Evolutionary conservation across 164 flowering plant genomes (phyloP), one percentile per base, ranked within the genome.

Genomic region (Piper longum): DNA sequence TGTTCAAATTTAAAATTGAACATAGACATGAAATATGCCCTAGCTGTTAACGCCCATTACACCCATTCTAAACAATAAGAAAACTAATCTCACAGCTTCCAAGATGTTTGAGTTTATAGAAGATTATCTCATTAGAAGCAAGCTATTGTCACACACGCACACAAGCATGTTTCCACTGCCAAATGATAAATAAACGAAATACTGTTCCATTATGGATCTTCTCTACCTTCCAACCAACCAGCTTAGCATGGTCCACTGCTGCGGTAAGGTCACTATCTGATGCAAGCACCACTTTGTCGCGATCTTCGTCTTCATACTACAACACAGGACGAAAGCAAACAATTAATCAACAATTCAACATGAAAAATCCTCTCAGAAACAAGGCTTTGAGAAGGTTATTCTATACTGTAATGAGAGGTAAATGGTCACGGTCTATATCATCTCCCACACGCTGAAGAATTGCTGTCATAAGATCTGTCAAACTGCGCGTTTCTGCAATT

Each of bases 291-390:
- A 91, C 93, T 76, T 83, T 87, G 73, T 95, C 99, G 62, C 79
- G 83, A 67, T 95, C 99, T 75, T 91, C 96, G 73, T 95, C 99
- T 78, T 95, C 99, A 73, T 95, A 95, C 99, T 95, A 70, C 69
- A 77, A 26, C 4, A 54, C 36, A 66, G 57, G 44, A 48, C 7
- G 14, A 48, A 48, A 9, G 52, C 14, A 48, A 48, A 14, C 8
- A 48, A 48, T 3, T 48, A 48, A 12, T 48, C 9, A 14, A 48
- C 14, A 14, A 9, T 9, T 9, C 52, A 48, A 9, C 52, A 48
- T 2, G 14, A 9, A 5, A 48, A 14, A 8, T 48, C 11, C 12
- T 48, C 52, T 13, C 9, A 8, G 52, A 6, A 48, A 48, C 52
- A 48, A 48, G 52, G 8, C 52, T 9, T 9, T 9, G 14, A 44